These are phyloP conservation scores for Epichloe gansuensis DNA, from an alignment of 2,329 filamentous ascomycete species.

Conservation along the genomic window DNA sequence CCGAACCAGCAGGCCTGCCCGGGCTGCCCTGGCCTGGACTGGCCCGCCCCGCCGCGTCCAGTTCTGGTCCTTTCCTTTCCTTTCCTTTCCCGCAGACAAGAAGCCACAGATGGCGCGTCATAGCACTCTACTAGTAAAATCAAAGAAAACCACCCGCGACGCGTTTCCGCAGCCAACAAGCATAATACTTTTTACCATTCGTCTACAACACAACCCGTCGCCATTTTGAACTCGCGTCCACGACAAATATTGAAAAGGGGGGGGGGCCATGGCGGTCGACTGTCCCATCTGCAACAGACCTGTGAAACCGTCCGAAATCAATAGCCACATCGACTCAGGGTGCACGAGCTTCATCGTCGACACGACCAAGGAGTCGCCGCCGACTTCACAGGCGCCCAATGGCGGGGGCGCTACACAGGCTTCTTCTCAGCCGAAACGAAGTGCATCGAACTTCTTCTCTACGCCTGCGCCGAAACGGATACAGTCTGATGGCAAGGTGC, in stretches of 20 bases:
- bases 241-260: background rate
- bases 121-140: no score
- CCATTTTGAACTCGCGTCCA: no score
- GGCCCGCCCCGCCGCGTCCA: no score
- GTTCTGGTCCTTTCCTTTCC: no score
- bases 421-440: conserved; percentile 36
- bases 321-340: conserved; percentile 77
- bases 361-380: conserved; percentile 17
- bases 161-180: no score
- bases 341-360: conserved; percentile 58
- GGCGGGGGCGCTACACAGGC: conserved; percentile 2
- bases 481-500: conserved; percentile 17
- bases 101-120: no score
- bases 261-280: conserved; percentile 37
- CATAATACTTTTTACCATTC: no score
- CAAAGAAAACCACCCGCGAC: no score
- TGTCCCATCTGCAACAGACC: conserved; percentile 72
- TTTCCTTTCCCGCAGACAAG: no score
- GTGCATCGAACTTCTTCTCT: conserved; percentile 47
- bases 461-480: conserved; percentile 46
- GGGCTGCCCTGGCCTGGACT: no score
- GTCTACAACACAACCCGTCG: no score
- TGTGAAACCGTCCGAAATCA: conserved; percentile 66
- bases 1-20: no score
- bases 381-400: conserved; percentile 12